phyloP scores from a whole-genome alignment of 495 filamentous ascomycete species.

The Usnea hakonensis region DNA sequence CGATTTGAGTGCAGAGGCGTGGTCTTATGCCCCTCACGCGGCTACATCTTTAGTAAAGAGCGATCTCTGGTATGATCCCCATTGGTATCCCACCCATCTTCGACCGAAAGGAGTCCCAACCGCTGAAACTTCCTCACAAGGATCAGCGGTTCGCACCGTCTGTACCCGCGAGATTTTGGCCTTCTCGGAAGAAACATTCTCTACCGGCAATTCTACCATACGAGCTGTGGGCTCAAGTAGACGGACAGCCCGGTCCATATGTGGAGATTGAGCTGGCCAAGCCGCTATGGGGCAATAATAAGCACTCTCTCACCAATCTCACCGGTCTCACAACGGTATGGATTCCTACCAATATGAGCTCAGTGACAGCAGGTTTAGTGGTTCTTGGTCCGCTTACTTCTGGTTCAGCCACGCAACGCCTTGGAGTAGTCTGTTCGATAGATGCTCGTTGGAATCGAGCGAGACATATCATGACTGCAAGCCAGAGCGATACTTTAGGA shows the following conservation, averaged over 20 bases:
- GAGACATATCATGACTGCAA: not conserved
- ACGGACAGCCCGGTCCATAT: not conserved
- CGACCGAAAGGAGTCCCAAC: slow-evolving; percentile 1
- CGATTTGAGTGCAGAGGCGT: slow-evolving; percentile 8
- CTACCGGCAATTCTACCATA: slow-evolving; percentile 7
- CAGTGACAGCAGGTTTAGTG: slow-evolving; percentile 11
- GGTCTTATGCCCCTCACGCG: slow-evolving; percentile 15
- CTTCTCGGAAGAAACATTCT: not conserved
- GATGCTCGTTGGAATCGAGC: slow-evolving; percentile 15
- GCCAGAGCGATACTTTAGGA: not conserved
- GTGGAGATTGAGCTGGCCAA: not conserved
- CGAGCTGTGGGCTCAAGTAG: not conserved
- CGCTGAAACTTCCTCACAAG: slow-evolving; percentile 1
- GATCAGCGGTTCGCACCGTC: slow-evolving; percentile 14
- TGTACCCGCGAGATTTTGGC: not conserved
- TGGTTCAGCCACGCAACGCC: not conserved
- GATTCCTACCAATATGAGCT: slow-evolving; percentile 2
- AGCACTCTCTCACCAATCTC: not conserved
- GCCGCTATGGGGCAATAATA: not conserved
- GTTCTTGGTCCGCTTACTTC: not conserved
- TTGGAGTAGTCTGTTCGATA: slow-evolving; percentile 10
- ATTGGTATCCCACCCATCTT: not conserved
- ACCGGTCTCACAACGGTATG: not conserved
- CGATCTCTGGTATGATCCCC: slow-evolving; percentile 10
- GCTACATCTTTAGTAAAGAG: slow-evolving; percentile 1